These are phyloP conservation scores for Ophiostoma perfectum DNA, from an alignment of 2,329 filamentous ascomycete genomes.

Conservation along the genomic window DNA sequence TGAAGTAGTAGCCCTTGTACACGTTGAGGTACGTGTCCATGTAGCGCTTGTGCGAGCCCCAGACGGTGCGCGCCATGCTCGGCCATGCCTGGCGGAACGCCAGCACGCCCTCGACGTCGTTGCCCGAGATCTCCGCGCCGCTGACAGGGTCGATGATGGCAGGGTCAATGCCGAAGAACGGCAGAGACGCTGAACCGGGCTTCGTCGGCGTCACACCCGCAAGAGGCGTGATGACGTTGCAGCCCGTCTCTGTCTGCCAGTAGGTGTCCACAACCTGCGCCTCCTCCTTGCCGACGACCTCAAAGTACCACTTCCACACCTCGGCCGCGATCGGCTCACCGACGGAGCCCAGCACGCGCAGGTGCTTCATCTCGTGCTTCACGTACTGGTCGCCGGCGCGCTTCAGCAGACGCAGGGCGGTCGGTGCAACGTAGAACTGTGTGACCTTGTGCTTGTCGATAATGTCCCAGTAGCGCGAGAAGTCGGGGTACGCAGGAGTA, in stretches of 20 bases:
- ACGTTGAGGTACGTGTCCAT: slow-evolving; percentile 98
- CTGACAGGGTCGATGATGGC: slow-evolving; percentile 96
- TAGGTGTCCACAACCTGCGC: slow-evolving; percentile 95
- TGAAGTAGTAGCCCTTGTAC: slow-evolving; percentile 97
- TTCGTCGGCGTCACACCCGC: slow-evolving; percentile 94
- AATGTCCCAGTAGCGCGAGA: slow-evolving; percentile 98
- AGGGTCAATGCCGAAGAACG: slow-evolving; percentile 97
- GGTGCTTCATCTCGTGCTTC: slow-evolving; percentile 78
- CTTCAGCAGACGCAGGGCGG: slow-evolving; percentile 87
- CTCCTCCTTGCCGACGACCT: slow-evolving; percentile 87
- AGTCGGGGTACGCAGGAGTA: slow-evolving; percentile 94
- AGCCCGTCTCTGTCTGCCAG: slow-evolving; percentile 99
- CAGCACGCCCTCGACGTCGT: slow-evolving; percentile 94
- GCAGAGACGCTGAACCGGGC: slow-evolving; percentile 88
- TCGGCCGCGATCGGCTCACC: slow-evolving; percentile 97
- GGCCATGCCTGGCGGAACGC: slow-evolving; percentile 98
- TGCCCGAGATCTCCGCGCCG: slow-evolving; percentile 86
- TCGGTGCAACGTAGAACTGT: slow-evolving; percentile 97
- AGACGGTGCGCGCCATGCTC: slow-evolving; percentile 96
- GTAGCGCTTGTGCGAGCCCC: slow-evolving; percentile 95
- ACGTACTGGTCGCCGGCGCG: slow-evolving; percentile 91
- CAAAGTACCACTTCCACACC: slow-evolving; percentile 99
- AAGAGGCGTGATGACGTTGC: slow-evolving; percentile 88
- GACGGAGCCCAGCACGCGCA: slow-evolving; percentile 87
- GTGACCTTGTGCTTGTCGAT: slow-evolving; percentile 92